phyloP scores from a whole-genome alignment of 371 early-diverging fungal species.

The Encephalitozoon cuniculi region DNA sequence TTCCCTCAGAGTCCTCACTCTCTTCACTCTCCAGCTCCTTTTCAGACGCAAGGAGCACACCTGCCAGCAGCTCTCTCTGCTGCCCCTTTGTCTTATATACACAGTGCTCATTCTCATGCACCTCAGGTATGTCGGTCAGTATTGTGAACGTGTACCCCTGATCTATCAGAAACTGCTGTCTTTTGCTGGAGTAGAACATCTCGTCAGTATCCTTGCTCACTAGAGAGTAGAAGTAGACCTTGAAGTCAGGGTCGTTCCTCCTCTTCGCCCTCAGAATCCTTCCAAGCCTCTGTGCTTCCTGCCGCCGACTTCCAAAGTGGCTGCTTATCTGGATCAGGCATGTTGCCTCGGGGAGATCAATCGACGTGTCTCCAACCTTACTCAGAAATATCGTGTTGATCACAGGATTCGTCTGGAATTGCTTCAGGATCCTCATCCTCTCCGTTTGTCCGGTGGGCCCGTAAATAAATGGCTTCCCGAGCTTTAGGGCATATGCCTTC shows the following conservation, averaged over 20 bases:
- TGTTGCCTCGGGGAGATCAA: conserved; percentile 97
- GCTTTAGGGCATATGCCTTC: conserved; percentile 77
- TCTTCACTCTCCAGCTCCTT: conserved; percentile 62
- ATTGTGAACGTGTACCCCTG: conserved; percentile 98
- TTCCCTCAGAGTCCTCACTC: conserved; percentile 43
- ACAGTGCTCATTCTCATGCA: conserved; percentile 66
- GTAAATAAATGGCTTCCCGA: conserved; percentile 84
- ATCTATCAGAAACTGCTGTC: conserved; percentile 95
- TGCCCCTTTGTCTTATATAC: conserved; percentile 69
- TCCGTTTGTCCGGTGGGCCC: conserved; percentile 89
- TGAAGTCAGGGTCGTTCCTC: conserved; percentile 84
- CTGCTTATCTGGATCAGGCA: conserved; percentile 93
- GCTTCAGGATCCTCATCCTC: conserved; percentile 80
- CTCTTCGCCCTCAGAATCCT: conserved; percentile 84
- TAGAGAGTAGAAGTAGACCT: conserved; percentile 91
- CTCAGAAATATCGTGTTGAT: conserved; percentile 90
- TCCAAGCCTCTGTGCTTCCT: conserved; percentile 95
- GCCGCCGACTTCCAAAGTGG: conserved; percentile 94
- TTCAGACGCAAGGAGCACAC: conserved; percentile 73
- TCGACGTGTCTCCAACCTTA: conserved; percentile 97
- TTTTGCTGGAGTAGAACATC: conserved; percentile 90
- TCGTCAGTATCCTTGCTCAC: conserved; percentile 96
- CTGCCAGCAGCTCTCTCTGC: conserved; percentile 76
- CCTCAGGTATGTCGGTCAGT: conserved; percentile 70
- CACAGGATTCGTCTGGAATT: conserved; percentile 83